Base-by-base conservation (phyloP, 495 filamentous ascomycete species). In the Peziza echinospora region DNA sequence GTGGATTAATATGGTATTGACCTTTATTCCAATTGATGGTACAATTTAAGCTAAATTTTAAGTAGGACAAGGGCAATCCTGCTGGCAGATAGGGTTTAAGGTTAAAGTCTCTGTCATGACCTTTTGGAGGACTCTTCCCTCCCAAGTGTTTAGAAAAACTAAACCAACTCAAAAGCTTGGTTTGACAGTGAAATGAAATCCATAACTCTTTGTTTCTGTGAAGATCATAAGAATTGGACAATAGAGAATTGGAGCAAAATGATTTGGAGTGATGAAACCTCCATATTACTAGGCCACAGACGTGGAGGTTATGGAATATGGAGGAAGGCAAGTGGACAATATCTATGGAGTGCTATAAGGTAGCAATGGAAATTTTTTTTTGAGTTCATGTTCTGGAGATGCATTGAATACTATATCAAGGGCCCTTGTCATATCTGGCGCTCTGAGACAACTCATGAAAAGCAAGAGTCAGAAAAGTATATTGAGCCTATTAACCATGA, bases 341-440 rank as follows among this genome's bases (percentile, higher is more conserved):
- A 16, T 34, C 1, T 34, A 10, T 10, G 16, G 16, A 10, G 0
- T 16, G 9, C 9, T 2, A 59, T 62, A 45, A 30, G 49, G 0
- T 37, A 52, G 19, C 48, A 55, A 19, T 67, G 37, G 51, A 63
- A 63, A 50, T 53, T 55, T 2, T 53, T 46, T 40, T 54, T 45
- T 7, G 49, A 64, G 47, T 67, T 65, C 48, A 61, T 64, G 48
- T 67, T 63, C 49, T 67, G 43, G 54, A 53, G 52, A 7, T 57
- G 25, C 49, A 65, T 65, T 52, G 47, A 43, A 1, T 64, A 62
- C 21, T 46, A 65, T 57, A 9, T 42, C 9, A 65, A 65, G 44
- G 57, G 62, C 0, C 55, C 53, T 37, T 65, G 41, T 46, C 39
- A 63, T 60, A 50, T 53, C 1, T 37, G 30, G 30, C 0, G 19